phyloP scores from a whole-genome alignment of 208 protist species.

The Crithidia mellificae region DNA sequence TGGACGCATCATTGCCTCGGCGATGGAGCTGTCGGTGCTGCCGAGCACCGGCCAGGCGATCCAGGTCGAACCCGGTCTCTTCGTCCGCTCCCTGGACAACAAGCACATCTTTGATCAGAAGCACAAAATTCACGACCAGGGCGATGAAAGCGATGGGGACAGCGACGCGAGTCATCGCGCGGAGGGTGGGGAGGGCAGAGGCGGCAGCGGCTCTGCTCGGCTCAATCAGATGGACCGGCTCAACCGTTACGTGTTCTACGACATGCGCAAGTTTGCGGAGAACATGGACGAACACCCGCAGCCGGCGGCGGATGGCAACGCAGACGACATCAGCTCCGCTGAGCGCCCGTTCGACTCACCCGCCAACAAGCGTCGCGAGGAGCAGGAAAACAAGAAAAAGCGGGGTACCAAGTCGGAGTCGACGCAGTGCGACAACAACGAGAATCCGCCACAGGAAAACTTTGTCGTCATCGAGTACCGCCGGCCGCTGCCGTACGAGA shows the following conservation, averaged over 20 bases:
- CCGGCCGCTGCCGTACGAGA: slow-evolving; percentile 23
- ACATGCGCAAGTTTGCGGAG: slow-evolving; percentile 28
- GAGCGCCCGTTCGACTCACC: slow-evolving; percentile 21
- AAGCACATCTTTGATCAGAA: slow-evolving; percentile 3
- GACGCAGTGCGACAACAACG: slow-evolving; percentile 11
- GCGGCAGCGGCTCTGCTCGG: background rate
- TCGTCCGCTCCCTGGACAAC: slow-evolving; percentile 36
- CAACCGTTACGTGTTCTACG: slow-evolving; percentile 32
- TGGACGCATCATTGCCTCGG: slow-evolving; percentile 30
- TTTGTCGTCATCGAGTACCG: slow-evolving; percentile 41
- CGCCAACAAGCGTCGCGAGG: background rate
- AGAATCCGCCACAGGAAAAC: slow-evolving; percentile 11
- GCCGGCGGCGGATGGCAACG: slow-evolving; percentile 9
- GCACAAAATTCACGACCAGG: slow-evolving; percentile 1
- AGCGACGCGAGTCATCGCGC: background rate
- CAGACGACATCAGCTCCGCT: slow-evolving; percentile 23
- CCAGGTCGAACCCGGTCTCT: slow-evolving; percentile 85
- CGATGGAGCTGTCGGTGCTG: slow-evolving; percentile 41
- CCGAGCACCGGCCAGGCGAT: slow-evolving; percentile 42
- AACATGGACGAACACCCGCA: slow-evolving; percentile 26
- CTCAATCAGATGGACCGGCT: slow-evolving; percentile 17
- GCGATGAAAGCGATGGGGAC: slow-evolving; percentile 17
- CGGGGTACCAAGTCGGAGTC: slow-evolving; percentile 24
- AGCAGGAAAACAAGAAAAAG: background rate
- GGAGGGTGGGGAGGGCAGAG: slow-evolving; percentile 3